Evolutionary conservation across 768 basidiomycete genomes (phyloP).

Genomic region (Lanmaoa rubissima): DNA sequence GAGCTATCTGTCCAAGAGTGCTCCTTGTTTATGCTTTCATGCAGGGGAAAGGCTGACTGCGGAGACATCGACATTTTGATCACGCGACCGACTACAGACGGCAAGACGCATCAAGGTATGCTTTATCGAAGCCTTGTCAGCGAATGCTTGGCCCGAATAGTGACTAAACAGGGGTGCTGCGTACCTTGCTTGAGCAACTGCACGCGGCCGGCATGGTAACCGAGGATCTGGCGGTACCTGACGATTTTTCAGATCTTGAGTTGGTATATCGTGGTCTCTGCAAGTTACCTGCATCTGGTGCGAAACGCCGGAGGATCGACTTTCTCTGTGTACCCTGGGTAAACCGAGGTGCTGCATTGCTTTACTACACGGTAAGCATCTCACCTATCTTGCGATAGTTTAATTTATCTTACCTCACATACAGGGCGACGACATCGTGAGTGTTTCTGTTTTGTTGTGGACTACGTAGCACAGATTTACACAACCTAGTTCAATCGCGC

Average conservation of each 20-base stretch:
- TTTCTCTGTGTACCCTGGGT: slow-evolving; percentile 80
- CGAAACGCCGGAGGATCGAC: slow-evolving; percentile 73
- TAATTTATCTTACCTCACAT: neutral
- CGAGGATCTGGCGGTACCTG: slow-evolving; percentile 74
- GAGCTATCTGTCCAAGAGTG: neutral
- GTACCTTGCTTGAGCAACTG: slow-evolving; percentile 54
- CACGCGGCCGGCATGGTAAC: slow-evolving; percentile 63
- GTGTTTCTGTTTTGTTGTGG: slow-evolving; percentile 24
- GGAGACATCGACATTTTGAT: slow-evolving; percentile 93
- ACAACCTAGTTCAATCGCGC: slow-evolving; percentile 78
- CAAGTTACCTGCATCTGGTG: slow-evolving; percentile 45
- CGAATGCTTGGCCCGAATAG: neutral
- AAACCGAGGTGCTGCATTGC: slow-evolving; percentile 75
- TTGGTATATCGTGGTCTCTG: slow-evolving; percentile 83
- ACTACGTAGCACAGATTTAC: neutral
- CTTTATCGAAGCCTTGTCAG: neutral
- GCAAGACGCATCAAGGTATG: slow-evolving; percentile 69
- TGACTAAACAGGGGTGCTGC: slow-evolving; percentile 51
- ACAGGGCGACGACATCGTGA: slow-evolving; percentile 86
- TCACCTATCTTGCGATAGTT: neutral
- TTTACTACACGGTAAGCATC: slow-evolving; percentile 85
- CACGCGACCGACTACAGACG: slow-evolving; percentile 70
- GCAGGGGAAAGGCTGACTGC: slow-evolving; percentile 74
- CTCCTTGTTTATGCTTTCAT: neutral
- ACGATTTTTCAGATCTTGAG: slow-evolving; percentile 67